Percentiles rank a stretch among this genome's conserved stretches.
phyloP scores from a whole-genome alignment of 1,284 basidiomycete species.

The Pseudozyma pruni region DNA sequence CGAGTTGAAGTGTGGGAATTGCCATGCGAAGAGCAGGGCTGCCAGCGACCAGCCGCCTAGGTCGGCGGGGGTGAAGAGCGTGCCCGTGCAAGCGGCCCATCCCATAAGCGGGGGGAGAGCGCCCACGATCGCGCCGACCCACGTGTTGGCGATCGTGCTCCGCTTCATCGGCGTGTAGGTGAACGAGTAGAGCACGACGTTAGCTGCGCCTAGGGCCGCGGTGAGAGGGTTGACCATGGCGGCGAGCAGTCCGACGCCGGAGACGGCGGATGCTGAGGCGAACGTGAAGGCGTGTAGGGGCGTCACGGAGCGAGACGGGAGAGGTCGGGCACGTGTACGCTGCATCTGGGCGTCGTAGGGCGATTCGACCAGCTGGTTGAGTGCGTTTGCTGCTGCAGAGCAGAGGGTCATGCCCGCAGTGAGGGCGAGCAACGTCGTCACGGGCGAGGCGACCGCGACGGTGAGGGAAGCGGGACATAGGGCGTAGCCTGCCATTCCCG shows the following conservation, averaged over 20 bases:
- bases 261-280: slow-evolving; percentile 78
- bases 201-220: slow-evolving; percentile 82
- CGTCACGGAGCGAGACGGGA: slow-evolving; percentile 84
- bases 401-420: slow-evolving; percentile 90
- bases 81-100: slow-evolving; percentile 92
- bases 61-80: slow-evolving; percentile 74
- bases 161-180: slow-evolving; percentile 94
- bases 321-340: slow-evolving; percentile 85
- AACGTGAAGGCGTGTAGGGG: slow-evolving; percentile 87
- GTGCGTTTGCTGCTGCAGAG: slow-evolving; percentile 89
- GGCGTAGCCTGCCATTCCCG: slow-evolving; percentile 91
- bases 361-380: slow-evolving; percentile 94
- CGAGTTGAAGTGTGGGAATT: slow-evolving; percentile 98
- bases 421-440: slow-evolving; percentile 77
- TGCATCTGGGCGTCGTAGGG: slow-evolving; percentile 98
- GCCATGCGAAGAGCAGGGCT: slow-evolving; percentile 85
- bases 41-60: slow-evolving; percentile 61
- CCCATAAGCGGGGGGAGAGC: slow-evolving; percentile 96
- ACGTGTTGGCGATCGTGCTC: slow-evolving; percentile 88
- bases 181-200: slow-evolving; percentile 89
- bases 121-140: slow-evolving; percentile 93
- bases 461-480: slow-evolving; percentile 73
- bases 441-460: slow-evolving; percentile 45
- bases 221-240: slow-evolving; percentile 89
- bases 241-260: slow-evolving; percentile 82